Evolutionary conservation across 805 yeast genomes (phyloP).

Genomic region (Lipomyces mesembrius): DNA sequence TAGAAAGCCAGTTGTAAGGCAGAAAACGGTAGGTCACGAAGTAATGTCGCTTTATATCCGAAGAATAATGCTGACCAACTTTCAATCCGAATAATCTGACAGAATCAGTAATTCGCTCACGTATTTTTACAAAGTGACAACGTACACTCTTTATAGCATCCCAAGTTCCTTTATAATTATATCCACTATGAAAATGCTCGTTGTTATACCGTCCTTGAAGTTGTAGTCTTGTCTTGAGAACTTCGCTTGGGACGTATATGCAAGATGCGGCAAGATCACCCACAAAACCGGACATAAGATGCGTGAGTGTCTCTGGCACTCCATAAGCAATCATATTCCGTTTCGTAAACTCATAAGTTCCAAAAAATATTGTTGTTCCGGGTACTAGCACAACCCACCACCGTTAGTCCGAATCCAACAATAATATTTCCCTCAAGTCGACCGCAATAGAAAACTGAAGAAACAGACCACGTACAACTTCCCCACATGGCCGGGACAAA

Average conservation of each 20-base stretch:
- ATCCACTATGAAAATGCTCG: conserved; percentile 76
- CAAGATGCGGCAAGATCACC: conserved; percentile 91
- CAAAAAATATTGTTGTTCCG: conserved; percentile 90
- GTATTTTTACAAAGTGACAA: neutral
- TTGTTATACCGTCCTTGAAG: conserved; percentile 88
- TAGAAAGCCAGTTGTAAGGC: conserved; percentile 96
- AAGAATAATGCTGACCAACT: conserved; percentile 77
- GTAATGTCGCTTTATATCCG: conserved; percentile 93
- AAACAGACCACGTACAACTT: conserved; percentile 47
- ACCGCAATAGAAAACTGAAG: neutral
- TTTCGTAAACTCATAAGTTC: conserved; percentile 84
- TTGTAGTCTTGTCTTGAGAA: conserved; percentile 88
- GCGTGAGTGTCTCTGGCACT: conserved; percentile 77
- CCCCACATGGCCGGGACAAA: conserved; percentile 91
- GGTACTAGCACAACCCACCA: conserved; percentile 57
- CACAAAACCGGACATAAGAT: conserved; percentile 83
- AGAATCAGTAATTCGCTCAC: neutral
- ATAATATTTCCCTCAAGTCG: too few relatives aligned
- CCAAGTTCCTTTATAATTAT: conserved; percentile 75
- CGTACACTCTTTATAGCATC: conserved; percentile 64
- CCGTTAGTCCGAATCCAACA: neutral
- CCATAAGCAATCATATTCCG: conserved; percentile 66
- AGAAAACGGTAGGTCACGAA: conserved; percentile 92
- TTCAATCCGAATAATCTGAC: conserved; percentile 61
- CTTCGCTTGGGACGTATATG: conserved; percentile 94